These are phyloP conservation scores for Margaritispora aquatica DNA, from an alignment of 495 filamentous ascomycete species.

Conservation along the genomic window DNA sequence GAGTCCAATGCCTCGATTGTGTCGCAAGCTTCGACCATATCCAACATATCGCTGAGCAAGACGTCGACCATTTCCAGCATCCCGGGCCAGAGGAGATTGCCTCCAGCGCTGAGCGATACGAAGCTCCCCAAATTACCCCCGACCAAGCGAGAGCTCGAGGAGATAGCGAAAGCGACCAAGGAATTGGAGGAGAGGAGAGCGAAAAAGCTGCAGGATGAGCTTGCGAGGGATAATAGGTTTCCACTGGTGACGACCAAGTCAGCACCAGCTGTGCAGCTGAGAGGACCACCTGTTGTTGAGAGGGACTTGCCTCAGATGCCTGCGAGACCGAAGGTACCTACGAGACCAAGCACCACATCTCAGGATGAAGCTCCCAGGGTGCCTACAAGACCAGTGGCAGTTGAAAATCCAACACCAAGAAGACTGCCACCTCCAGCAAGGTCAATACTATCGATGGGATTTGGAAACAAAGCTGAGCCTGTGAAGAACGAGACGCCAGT, in stretches of 20 bases:
- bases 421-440: constrained; percentile 16
- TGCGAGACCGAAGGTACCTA: constrained; percentile 7
- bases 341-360: background rate
- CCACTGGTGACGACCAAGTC: constrained; percentile 15
- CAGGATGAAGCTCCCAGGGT: constrained; percentile 3
- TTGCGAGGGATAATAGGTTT: constrained; percentile 7
- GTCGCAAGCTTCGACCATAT: constrained; percentile 19
- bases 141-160: constrained; percentile 17
- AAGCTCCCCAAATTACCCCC: constrained; percentile 41
- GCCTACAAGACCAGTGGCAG: constrained; percentile 9
- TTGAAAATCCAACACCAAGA: constrained; percentile 7
- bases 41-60: constrained; percentile 14
- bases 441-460: constrained; percentile 18
- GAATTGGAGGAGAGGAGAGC: background rate
- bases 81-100: constrained; percentile 30
- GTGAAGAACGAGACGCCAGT: constrained; percentile 4
- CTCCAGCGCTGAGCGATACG: constrained; percentile 41
- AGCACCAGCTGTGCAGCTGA: constrained; percentile 15
- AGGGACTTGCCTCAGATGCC: constrained; percentile 19
- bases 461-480: constrained; percentile 12
- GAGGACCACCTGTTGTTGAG: constrained; percentile 13
- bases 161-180: constrained; percentile 4
- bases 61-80: constrained; percentile 1
- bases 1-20: constrained; percentile 18
- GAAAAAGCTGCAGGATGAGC: constrained; percentile 16